Percentiles rank a stretch among this genome's conserved stretches.
These are phyloP conservation scores for Paracamarosporium sp. DNA, from an alignment of 2,329 filamentous ascomycete species.

Conservation along the genomic window DNA sequence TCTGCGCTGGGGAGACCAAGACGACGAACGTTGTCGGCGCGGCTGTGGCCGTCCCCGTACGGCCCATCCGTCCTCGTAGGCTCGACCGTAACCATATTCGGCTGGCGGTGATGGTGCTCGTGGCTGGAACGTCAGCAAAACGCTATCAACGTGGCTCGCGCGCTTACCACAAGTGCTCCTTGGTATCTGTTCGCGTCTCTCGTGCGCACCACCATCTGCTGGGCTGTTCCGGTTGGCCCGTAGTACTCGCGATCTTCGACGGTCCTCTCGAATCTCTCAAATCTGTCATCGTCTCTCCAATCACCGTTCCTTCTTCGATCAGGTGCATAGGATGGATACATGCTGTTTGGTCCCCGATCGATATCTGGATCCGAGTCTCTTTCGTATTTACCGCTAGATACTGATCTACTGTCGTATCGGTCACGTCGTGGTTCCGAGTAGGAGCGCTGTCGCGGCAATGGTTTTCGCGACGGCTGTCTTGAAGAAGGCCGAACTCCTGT, in stretches of 20 bases:
- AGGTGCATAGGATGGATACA: conserved; percentile 4
- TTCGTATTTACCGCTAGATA: not conserved
- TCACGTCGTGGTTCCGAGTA: not conserved
- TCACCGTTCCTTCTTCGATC: not conserved
- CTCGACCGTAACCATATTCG: conserved; percentile 14
- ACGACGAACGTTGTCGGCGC: conserved; percentile 27
- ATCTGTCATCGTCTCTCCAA: conserved; percentile 5
- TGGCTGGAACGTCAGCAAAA: not conserved
- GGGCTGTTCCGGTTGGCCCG: not conserved
- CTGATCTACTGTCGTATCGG: not conserved
- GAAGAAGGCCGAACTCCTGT: not conserved
- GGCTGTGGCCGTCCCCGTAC: conserved; percentile 26
- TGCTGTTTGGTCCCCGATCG: not conserved
- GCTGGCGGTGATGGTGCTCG: conserved; percentile 13
- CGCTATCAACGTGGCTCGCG: not conserved
- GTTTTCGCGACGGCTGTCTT: not conserved
- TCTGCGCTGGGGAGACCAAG: conserved; percentile 38
- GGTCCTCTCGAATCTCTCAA: conserved; percentile 5
- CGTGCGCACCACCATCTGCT: not conserved
- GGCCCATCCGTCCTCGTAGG: conserved; percentile 15
- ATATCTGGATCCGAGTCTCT: not conserved
- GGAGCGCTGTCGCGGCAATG: conserved; percentile 3
- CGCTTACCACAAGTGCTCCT: conserved; percentile 3
- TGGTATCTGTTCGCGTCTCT: conserved; percentile 2
- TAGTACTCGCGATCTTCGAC: conserved; percentile 5